Base-by-base conservation (phyloP, 2,329 filamentous ascomycete genomes). In the Alternaria gansuensis region DNA sequence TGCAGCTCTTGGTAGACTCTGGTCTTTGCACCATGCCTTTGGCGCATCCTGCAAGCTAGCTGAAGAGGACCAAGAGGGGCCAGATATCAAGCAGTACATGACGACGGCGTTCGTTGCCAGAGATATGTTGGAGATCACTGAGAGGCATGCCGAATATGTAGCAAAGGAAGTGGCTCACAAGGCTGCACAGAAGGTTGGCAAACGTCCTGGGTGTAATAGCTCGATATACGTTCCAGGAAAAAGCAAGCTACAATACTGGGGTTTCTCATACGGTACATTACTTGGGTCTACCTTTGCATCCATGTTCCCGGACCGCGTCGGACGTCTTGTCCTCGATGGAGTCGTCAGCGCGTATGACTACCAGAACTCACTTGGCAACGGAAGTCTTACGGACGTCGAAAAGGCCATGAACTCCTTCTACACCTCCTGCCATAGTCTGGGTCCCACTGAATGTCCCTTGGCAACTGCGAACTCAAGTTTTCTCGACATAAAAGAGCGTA, bases 61-160 rank as follows among this genome's bases (percentile, higher is more conserved):
- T 2, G 52, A 66, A n/a, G 67, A 66, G 1, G 63, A 65, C 5
- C 69, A 68, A 37, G 63, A 71, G 34, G 77, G 65, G 3, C 64
- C 70, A 3, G 66, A 81, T 37, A 79, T 81, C 62, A 78, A 77
- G 59, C 70, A 76, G 46, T 81, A 80, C 65, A 72, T 82, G 44
- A 79, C 78, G 14, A 84, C 82, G 0, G 79, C 81, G 2, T 79
- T 77, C 24, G 80, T 82, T 2, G 82, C 80, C 2, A 71, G 78
- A 37, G 82, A 85, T 59, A 83, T 84, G 80, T 68, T 84, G 7
- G 77, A 80, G 39, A 77, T 84, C 34, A 73, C 80, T 10, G 82
- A 84, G 59, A 74, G 66, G 31, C 75, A 81, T 40, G 79, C 75
- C 7, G 73, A 78, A 26, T 80, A 68, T 58, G 70, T 65, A 6